Evolutionary conservation across 305 asterid species (phyloP).

Genomic region (Solanum chacoense): DNA sequence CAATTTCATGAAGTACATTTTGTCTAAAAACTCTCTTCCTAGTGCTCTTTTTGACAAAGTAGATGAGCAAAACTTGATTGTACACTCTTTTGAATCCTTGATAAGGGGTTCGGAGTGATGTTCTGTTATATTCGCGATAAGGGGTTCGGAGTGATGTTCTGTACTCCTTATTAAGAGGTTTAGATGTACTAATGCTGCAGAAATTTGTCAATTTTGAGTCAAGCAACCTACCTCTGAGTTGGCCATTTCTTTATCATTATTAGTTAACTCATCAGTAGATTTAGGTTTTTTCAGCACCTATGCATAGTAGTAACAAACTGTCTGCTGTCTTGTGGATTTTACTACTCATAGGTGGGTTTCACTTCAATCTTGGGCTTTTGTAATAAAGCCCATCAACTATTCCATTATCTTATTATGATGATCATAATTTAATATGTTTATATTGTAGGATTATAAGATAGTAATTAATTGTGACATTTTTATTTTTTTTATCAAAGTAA

Average conservation of each 20-base stretch:
- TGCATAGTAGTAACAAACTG: neutral
- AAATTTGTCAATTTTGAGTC: neutral
- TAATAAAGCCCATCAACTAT: neutral
- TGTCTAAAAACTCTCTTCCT: neutral
- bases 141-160: neutral
- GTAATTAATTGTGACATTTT: neutral
- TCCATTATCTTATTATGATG: neutral
- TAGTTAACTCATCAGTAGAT: neutral
- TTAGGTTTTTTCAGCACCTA: neutral
- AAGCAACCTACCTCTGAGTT: neutral
- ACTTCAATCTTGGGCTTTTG: neutral
- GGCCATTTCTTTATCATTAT: neutral
- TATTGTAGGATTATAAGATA: neutral
- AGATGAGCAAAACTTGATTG: neutral
- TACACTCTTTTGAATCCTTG: neutral
- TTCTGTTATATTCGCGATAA: neutral
- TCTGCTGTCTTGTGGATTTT: neutral
- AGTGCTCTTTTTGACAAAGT: neutral
- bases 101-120: neutral
- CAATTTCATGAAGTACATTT: neutral
- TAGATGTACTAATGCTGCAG: neutral
- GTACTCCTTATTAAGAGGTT: neutral
- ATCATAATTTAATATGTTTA: neutral
- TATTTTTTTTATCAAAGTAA: neutral
- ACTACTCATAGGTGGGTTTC: neutral